These are phyloP conservation scores for Aspergillus pseudonomiae DNA, from an alignment of 2,329 filamentous ascomycete genomes.

Conservation along the genomic window DNA sequence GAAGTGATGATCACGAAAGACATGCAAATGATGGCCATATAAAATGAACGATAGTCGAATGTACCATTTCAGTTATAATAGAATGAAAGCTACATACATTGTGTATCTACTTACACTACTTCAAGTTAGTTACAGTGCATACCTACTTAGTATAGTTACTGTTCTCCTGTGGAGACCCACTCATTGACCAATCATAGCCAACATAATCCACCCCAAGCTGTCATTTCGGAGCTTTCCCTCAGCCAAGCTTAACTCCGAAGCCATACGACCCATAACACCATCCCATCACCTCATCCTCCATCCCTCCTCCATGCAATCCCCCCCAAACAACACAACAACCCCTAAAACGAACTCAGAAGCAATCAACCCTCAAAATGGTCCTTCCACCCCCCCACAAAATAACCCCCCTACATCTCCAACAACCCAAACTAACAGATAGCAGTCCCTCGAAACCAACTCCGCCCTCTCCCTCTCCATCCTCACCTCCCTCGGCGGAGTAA, in stretches of 20 bases:
- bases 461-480: constrained; percentile 79
- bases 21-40: neutral
- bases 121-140: too few relatives aligned
- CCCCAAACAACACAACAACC: neutral
- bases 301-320: neutral
- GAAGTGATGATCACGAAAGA: neutral
- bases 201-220: too few relatives aligned
- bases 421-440: constrained; percentile 6
- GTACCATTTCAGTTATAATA: neutral
- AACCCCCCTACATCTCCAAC: neutral
- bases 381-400: neutral
- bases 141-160: neutral
- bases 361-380: constrained; percentile 26
- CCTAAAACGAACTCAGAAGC: neutral
- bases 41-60: neutral
- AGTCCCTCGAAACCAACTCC: constrained; percentile 51
- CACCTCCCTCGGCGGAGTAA: constrained; percentile 83
- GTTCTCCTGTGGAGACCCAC: neutral
- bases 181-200: neutral
- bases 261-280: neutral
- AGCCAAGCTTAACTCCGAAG: neutral
- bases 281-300: neutral
- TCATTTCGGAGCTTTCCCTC: neutral
- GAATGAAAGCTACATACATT: neutral
- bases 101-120: too few relatives aligned